Evolutionary conservation across 257 asterid genomes (phyloP).

Genomic region (Cruciata laevipes): DNA sequence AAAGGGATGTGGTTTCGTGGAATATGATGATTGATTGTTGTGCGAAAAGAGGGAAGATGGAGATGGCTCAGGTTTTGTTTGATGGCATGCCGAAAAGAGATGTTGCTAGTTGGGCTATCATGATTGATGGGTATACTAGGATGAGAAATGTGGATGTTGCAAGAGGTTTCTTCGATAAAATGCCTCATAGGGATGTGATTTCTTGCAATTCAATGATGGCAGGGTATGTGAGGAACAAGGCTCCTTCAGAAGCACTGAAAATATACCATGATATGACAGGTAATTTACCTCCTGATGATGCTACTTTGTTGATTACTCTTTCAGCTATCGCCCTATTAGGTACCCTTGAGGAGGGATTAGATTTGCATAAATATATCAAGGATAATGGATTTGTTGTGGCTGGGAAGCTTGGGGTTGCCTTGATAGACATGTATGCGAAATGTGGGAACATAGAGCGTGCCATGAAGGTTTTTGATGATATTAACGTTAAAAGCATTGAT

Average conservation of each 20-base stretch:
- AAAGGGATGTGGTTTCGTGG: conserved; percentile 79
- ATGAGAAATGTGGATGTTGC: conserved; percentile 51
- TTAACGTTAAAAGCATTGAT: conserved; percentile 43
- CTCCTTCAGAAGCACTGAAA: conserved; percentile 48
- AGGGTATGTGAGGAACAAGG: conserved; percentile 58
- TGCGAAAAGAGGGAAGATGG: conserved; percentile 50
- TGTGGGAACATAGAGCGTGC: conserved; percentile 70
- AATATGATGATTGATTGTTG: conserved; percentile 72
- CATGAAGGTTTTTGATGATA: conserved; percentile 41
- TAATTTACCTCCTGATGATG: conserved; percentile 49
- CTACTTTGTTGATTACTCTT: conserved; percentile 56
- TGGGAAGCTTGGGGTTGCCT: conserved; percentile 69
- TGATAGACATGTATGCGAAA: conserved; percentile 80
- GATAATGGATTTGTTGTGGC: conserved; percentile 33
- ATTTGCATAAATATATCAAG: conserved; percentile 37
- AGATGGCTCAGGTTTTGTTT: conserved; percentile 46
- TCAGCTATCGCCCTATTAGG: conserved; percentile 68
- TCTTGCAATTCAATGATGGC: conserved; percentile 91
- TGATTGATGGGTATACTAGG: conserved; percentile 73
- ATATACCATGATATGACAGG: conserved; percentile 55
- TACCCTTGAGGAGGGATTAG: conserved; percentile 49
- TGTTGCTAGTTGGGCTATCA: conserved; percentile 67
- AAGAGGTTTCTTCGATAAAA: conserved; percentile 52
- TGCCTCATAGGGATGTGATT: conserved; percentile 71
- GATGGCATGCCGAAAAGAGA: conserved; percentile 55